Base-by-base conservation (phyloP, 2,329 filamentous ascomycete genomes). In the Arthrinium puccinioides region DNA sequence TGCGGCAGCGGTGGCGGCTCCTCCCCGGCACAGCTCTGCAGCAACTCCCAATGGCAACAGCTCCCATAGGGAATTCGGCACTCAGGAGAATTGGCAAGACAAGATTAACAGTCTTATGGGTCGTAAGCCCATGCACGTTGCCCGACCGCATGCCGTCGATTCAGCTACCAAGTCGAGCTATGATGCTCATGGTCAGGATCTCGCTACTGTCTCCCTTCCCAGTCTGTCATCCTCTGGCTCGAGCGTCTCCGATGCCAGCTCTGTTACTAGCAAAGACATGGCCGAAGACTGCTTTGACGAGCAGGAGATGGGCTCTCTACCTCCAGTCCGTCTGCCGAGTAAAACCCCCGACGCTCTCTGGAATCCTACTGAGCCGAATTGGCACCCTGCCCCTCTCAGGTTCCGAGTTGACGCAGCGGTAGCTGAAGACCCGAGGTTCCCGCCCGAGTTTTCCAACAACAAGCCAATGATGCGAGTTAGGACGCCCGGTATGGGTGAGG, bases 231-330 rank as follows among this genome's bases (percentile, higher is more conserved):
- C 42, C 42, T 49, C 43, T 9, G 39, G 44, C 30, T 50, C 39
- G 38, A 42, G 52, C 5, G 64, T 52, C 14, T 55, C 57, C 20
- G 65, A 66, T 32, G 60, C 64, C 38, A 63, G 63, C 32, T 66
- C 69, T 21, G 55, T 72, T 15, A 69, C 68, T 13, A 79, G 78
- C 4, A 84, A 82, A 52, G 77, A 78, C 32, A 82, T 87, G 62
- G 82, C 84, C 6, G 84, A 87, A 45, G 81, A 85, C 43, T 86
- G 85, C 46, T 89, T 89, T 46, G 84, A 87, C 53, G 82, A 87
- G 52, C 82, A 85, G 51, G 83, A 88, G 56, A 84, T 84, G 66
- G 84, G 84, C 4, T 88, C 84, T 7, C 61, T 87, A n/a, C 84
- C 84, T 1, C 70, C 74, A 16, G 77, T 88, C 18, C 74, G 73